A percentile compares a stretch with the other conserved stretches of the same genome.
Evolutionary conservation across 2,329 filamentous ascomycete species (phyloP).

Genomic region (Penicillium olsonii): DNA sequence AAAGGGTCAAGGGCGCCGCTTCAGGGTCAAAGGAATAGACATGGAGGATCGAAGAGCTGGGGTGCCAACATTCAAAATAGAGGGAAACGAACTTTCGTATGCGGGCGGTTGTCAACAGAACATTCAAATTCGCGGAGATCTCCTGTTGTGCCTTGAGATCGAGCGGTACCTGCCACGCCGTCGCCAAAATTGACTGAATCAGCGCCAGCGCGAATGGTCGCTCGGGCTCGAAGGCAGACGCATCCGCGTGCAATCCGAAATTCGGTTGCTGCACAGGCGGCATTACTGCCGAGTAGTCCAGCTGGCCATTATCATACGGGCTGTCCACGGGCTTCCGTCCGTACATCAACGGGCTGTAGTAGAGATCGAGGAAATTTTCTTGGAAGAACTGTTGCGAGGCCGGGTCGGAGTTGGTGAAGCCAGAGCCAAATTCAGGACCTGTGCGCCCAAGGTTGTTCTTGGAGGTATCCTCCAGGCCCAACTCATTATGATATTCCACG

Average conservation of each 20-base stretch:
- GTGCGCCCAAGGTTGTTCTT: slow-evolving; percentile 6
- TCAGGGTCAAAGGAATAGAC: slow-evolving; percentile 44
- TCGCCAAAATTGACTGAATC: slow-evolving; percentile 43
- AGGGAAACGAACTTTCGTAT: slow-evolving; percentile 45
- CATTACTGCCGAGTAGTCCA: slow-evolving; percentile 19
- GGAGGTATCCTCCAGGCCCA: slow-evolving; percentile 24
- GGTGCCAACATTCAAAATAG: slow-evolving; percentile 51
- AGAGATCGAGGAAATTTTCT: slow-evolving; percentile 41
- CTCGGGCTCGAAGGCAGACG: slow-evolving; percentile 37
- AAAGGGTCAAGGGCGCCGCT: slow-evolving; percentile 37
- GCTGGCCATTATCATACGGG: slow-evolving; percentile 19
- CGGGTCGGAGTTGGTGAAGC: slow-evolving; percentile 28
- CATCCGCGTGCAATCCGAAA: slow-evolving; percentile 21
- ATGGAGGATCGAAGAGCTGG: slow-evolving; percentile 48
- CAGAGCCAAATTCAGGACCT: slow-evolving; percentile 19
- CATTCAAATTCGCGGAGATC: slow-evolving; percentile 41
- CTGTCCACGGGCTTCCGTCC: slow-evolving; percentile 25
- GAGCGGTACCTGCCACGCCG: slow-evolving; percentile 40
- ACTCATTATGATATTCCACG: slow-evolving; percentile 39
- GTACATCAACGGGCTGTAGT: slow-evolving; percentile 39
- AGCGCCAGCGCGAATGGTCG: slow-evolving; percentile 41
- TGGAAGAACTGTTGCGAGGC: slow-evolving; percentile 33
- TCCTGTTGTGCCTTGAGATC: slow-evolving; percentile 42
- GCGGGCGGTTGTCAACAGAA: slow-evolving; percentile 42
- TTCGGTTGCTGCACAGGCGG: slow-evolving; percentile 21